phyloP scores from a whole-genome alignment of 2,329 filamentous ascomycete species.

The Fusarium camptoceras region DNA sequence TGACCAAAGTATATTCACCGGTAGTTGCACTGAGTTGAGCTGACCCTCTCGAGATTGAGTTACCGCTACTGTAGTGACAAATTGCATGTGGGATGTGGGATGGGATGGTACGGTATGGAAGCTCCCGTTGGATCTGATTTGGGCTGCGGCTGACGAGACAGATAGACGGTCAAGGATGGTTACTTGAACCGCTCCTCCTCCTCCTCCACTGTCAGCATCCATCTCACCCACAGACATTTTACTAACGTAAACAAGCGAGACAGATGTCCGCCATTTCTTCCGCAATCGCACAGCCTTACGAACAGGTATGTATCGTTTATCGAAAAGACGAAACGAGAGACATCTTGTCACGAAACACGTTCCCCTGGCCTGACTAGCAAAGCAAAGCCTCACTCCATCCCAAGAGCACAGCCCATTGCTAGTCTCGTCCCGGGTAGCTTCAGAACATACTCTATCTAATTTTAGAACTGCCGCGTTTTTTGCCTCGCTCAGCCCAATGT shows the following conservation, averaged over 20 bases:
- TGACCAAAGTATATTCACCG: not conserved
- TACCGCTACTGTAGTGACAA: conserved; percentile 3
- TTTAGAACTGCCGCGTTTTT: conserved; percentile 43
- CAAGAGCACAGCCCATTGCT: conserved; percentile 36
- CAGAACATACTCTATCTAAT: conserved; percentile 33
- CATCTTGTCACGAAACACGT: conserved; percentile 12
- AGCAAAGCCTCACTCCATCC: conserved; percentile 34
- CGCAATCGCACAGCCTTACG: conserved; percentile 11
- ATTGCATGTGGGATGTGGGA: conserved; percentile 4
- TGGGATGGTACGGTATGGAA: conserved; percentile 11
- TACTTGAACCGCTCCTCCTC: not conserved
- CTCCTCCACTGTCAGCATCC: conserved; percentile 18
- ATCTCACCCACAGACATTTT: not conserved
- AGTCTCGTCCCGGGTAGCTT: conserved; percentile 30
- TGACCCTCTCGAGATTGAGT: conserved; percentile 29
- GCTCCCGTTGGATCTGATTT: conserved; percentile 12
- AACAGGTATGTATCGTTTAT: no score
- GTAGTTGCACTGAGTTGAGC: not conserved
- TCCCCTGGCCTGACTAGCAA: not conserved
- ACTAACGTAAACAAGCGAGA: not conserved
- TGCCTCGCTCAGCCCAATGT: conserved; percentile 40
- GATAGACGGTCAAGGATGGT: conserved; percentile 4
- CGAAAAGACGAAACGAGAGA: not conserved
- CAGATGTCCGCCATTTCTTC: not conserved
- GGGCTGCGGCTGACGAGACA: conserved; percentile 16